Percentiles rank a stretch among this genome's conserved stretches.
phyloP scores from a whole-genome alignment of 768 basidiomycete species.

The Boletus reticulatus region DNA sequence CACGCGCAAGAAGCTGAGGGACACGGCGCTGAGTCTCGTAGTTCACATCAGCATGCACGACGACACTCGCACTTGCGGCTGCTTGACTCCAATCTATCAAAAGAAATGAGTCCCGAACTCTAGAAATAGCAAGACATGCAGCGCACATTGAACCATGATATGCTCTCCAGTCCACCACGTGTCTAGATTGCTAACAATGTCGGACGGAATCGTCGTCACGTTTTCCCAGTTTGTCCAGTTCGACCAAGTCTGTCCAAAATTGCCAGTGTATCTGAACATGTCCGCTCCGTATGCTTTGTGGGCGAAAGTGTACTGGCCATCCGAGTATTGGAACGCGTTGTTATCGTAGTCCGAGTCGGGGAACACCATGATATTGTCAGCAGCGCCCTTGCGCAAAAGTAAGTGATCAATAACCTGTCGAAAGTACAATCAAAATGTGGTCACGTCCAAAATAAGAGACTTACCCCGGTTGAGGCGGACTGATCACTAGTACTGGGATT shows the following conservation, averaged over 20 bases:
- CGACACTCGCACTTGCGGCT: constrained; percentile 57
- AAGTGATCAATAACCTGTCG: constrained; percentile 68
- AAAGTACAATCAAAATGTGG: constrained; percentile 3
- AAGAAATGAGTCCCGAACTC: background rate
- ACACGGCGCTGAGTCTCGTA: constrained; percentile 67
- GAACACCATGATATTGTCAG: constrained; percentile 84
- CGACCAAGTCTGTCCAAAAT: constrained; percentile 85
- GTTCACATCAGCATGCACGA: constrained; percentile 75
- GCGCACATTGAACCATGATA: constrained; percentile 84
- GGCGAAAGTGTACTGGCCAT: constrained; percentile 70
- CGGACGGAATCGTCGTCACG: constrained; percentile 58
- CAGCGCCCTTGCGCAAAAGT: constrained; percentile 73
- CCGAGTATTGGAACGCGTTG: constrained; percentile 51
- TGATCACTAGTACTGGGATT: constrained; percentile 46
- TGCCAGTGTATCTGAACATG: constrained; percentile 80
- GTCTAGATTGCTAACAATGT: constrained; percentile 44
- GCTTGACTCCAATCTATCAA: constrained; percentile 73
- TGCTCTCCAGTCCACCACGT: constrained; percentile 83
- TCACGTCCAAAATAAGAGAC: constrained; percentile 18
- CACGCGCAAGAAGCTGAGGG: constrained; percentile 84
- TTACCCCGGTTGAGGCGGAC: constrained; percentile 54
- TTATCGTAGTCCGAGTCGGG: constrained; percentile 77
- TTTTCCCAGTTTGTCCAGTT: constrained; percentile 79
- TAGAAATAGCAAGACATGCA: background rate
- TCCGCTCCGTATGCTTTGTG: constrained; percentile 88